These are phyloP conservation scores for Talaromyces piceae DNA, from an alignment of 2,329 filamentous ascomycete genomes.

Conservation along the genomic window DNA sequence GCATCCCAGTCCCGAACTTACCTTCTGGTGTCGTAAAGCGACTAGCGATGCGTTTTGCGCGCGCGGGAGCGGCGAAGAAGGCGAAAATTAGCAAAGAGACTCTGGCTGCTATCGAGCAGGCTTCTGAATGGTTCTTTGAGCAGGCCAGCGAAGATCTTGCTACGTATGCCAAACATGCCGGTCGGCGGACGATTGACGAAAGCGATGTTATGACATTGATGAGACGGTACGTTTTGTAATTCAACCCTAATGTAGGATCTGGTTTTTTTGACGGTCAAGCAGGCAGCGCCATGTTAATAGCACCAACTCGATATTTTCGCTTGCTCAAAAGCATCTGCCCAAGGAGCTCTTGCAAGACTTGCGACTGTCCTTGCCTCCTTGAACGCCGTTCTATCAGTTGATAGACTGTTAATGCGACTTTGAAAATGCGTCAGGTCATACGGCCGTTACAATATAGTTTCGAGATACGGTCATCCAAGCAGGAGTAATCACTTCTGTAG, in stretches of 20 bases:
- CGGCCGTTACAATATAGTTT: too few species aligned
- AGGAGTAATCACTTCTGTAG: neutral
- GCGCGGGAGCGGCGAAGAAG: conserved; percentile 58
- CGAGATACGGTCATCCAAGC: too few species aligned
- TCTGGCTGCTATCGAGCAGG: conserved; percentile 66
- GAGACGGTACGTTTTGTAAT: conserved; percentile 56
- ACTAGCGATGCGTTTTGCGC: conserved; percentile 57
- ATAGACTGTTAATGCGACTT: too few species aligned
- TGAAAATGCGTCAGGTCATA: too few species aligned
- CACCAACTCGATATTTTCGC: conserved; percentile 68
- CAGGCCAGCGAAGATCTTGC: conserved; percentile 73
- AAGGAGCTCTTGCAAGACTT: conserved; percentile 76
- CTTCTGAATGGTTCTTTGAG: conserved; percentile 88
- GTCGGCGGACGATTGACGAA: conserved; percentile 78
- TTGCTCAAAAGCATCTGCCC: conserved; percentile 76
- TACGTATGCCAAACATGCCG: conserved; percentile 73
- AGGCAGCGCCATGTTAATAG: conserved; percentile 71
- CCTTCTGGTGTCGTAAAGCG: conserved; percentile 66
- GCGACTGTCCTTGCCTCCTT: conserved; percentile 37
- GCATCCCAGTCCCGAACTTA: conserved; percentile 67
- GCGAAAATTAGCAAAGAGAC: conserved; percentile 66
- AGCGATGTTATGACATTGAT: conserved; percentile 75
- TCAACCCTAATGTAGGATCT: neutral
- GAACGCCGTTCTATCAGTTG: too few species aligned
- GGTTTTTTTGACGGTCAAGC: conserved; percentile 23